phyloP scores from a whole-genome alignment of 257 asterid genomes.

The Verbena officinalis region DNA sequence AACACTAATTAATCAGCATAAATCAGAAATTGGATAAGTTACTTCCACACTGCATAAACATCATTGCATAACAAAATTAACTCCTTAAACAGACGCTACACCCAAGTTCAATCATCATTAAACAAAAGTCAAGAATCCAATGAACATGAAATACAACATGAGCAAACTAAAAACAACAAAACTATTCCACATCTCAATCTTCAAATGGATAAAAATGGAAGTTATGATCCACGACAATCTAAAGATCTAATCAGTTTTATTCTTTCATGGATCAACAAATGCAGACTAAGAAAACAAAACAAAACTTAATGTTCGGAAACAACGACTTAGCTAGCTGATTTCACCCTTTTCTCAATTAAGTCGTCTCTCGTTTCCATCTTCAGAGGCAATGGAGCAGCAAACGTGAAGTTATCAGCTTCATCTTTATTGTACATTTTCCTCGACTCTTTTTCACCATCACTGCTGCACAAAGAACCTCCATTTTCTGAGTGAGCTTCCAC shows the following conservation, averaged over 20 bases:
- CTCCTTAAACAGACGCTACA: neutral
- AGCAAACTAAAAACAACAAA: neutral
- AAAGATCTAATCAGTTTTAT: neutral
- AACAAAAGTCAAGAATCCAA: no score
- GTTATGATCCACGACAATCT: neutral
- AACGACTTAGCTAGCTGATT: constrained; percentile 16
- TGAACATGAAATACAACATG: constrained; percentile 4
- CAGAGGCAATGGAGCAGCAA: constrained; percentile 55
- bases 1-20: no score
- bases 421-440: constrained; percentile 12
- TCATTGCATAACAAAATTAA: neutral
- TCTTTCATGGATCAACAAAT: neutral
- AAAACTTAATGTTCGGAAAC: constrained; percentile 3
- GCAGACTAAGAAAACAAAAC: constrained; percentile 18
- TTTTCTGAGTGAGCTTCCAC: constrained; percentile 37
- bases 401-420: constrained; percentile 32
- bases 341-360: constrained; percentile 36
- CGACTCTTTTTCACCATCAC: constrained; percentile 40
- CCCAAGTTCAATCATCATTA: neutral
- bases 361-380: constrained; percentile 50
- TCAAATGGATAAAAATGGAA: neutral
- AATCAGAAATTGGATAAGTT: neutral
- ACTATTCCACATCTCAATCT: no score
- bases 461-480: constrained; percentile 36
- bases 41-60: neutral